Evolutionary conservation across 768 basidiomycete genomes (phyloP).

Genomic region (Termitomyces heimii): DNA sequence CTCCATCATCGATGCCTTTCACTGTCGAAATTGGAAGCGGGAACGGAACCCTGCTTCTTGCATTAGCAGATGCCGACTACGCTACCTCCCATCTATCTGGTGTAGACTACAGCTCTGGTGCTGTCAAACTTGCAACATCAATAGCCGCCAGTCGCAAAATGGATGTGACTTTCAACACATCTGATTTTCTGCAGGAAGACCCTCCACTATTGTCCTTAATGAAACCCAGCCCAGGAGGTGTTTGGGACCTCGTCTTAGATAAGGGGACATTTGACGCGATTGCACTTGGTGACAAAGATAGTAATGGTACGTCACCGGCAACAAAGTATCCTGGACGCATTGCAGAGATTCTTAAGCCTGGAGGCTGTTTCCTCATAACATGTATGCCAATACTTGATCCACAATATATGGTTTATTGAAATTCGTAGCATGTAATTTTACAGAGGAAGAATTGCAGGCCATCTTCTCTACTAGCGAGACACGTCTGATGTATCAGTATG

Average conservation of each 20-base stretch:
- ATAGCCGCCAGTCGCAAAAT: conserved; percentile 45
- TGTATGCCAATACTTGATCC: conserved; percentile 45
- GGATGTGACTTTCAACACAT: conserved; percentile 47
- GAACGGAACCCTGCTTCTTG: conserved; percentile 73
- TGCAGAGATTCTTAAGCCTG: conserved; percentile 50
- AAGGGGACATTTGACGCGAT: conserved; percentile 92
- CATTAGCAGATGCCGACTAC: conserved; percentile 65
- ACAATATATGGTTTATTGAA: neutral
- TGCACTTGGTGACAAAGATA: conserved; percentile 59
- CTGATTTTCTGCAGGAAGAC: conserved; percentile 60
- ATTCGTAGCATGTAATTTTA: conserved; percentile 73
- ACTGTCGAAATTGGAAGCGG: conserved; percentile 78
- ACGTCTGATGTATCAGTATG: conserved; percentile 62
- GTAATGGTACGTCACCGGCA: conserved; percentile 44
- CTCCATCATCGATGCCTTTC: conserved; percentile 37
- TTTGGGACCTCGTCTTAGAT: conserved; percentile 76
- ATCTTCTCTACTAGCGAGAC: conserved; percentile 44
- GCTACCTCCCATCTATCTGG: conserved; percentile 45
- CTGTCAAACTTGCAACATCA: conserved; percentile 54
- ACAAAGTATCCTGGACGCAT: conserved; percentile 57
- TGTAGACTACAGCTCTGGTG: conserved; percentile 73
- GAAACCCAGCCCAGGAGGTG: conserved; percentile 15
- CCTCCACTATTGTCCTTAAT: conserved; percentile 29
- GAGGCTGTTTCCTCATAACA: conserved; percentile 72
- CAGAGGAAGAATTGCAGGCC: conserved; percentile 62